These are phyloP conservation scores for Teunomyces pallodes DNA, from an alignment of 805 yeast genomes.

Conservation along the genomic window DNA sequence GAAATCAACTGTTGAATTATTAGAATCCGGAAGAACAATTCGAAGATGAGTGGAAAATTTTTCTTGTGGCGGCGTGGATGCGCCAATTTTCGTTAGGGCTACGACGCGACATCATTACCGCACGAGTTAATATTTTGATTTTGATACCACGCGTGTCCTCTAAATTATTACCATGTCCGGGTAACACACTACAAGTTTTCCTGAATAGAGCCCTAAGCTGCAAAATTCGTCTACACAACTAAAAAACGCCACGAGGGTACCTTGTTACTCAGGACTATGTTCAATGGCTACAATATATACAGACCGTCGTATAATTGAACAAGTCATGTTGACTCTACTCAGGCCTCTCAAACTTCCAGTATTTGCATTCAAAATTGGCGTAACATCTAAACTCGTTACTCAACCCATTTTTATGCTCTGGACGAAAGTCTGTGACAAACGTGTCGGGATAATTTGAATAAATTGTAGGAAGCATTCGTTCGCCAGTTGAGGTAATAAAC, in stretches of 20 bases:
- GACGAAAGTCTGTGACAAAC: constrained; percentile 61
- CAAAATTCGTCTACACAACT: background rate
- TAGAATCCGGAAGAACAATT: constrained; percentile 1
- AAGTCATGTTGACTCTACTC: too few relatives aligned
- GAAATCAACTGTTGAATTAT: constrained; percentile 5
- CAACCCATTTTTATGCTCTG: constrained; percentile 81
- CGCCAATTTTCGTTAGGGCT: constrained; percentile 1
- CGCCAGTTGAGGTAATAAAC: constrained; percentile 83
- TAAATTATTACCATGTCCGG: background rate
- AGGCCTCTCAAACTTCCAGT: constrained; percentile 54
- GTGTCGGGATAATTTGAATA: constrained; percentile 61
- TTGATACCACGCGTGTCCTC: background rate
- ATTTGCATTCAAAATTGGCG: constrained; percentile 66
- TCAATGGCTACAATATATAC: background rate
- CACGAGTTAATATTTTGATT: background rate
- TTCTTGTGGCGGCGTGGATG: background rate
- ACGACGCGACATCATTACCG: background rate
- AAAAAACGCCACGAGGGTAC: too few relatives aligned
- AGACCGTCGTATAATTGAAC: background rate
- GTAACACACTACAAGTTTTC: background rate
- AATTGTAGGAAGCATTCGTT: constrained; percentile 73
- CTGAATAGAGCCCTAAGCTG: constrained; percentile 1
- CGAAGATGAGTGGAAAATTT: constrained; percentile 2
- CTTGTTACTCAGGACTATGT: background rate
- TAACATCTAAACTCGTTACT: constrained; percentile 88